Base-by-base conservation (phyloP, 257 asterid species). In the Solanum arcanum region DNA sequence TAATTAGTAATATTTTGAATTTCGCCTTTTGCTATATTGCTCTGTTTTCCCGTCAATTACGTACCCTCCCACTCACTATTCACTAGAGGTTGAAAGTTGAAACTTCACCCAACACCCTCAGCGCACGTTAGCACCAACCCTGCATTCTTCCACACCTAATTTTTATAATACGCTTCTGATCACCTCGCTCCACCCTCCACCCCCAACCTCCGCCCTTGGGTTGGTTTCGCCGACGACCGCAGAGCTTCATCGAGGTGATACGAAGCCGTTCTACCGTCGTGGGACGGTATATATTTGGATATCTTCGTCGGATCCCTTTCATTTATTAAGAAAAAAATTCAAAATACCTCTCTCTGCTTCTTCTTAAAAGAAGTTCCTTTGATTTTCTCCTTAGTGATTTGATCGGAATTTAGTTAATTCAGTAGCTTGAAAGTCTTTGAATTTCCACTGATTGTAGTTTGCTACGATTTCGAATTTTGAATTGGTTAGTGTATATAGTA, bases 111-210 rank as follows among this genome's bases (percentile, higher is more conserved):
- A 75, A 85, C 89, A 89, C 92, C 90, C 90, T 68, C 92, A 83
- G 93, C 91, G 93, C 95, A 92, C 93, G 95, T 91, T 90, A 91
- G 91, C 90, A 86, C 89, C 46, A 11, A 39, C 83, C 29, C 29
- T 25, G 29, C 18, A 27, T 83, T 82, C 41, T 87, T 73, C 70
- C 11, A 42, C 85, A 86, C 89, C 41, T 42, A 39, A 3, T 29
- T 62, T 72, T 31, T 86, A 47, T 31, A 31, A 70, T 86, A 86
- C 83, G 56, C 87, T 41, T 86, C 87, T 25, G 83, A 89, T 91
- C 92, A 86, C 91, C 49, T 16, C 39, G 12, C 35, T 91, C 91
- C 9, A 4, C 1, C 77, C 90, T 72, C 27, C 56, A 78, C 18
- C 12, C 49, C n/a, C 23, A 52, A 41, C 13, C 87, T 81, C 91